These are phyloP conservation scores for Myxozyma mucilagina DNA, from an alignment of 805 yeast species.

Conservation along the genomic window DNA sequence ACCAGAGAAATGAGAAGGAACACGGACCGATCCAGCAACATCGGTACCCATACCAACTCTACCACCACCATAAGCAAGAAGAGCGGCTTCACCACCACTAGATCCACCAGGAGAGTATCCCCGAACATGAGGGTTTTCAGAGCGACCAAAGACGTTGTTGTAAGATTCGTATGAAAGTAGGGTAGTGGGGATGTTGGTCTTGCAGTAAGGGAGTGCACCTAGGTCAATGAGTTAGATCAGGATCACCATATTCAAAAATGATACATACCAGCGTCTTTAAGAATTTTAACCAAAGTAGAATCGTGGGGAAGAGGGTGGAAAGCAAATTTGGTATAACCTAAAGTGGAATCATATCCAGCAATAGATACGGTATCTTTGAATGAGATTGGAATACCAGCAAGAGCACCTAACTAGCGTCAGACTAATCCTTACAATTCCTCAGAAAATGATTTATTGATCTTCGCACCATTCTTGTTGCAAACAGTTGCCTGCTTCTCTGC, in stretches of 20 bases:
- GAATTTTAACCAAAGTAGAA: constrained; percentile 45
- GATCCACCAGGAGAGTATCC: constrained; percentile 54
- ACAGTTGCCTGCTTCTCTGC: constrained; percentile 63
- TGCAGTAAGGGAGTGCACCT: constrained; percentile 52
- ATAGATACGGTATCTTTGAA: constrained; percentile 58
- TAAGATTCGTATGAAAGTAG: constrained; percentile 45
- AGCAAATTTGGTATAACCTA: constrained; percentile 49
- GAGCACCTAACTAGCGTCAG: constrained; percentile 45
- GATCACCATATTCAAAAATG: no score
- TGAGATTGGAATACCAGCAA: constrained; percentile 66
- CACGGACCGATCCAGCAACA: constrained; percentile 58
- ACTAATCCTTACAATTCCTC: not conserved
- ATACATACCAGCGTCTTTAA: constrained; percentile 44
- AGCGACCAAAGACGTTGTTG: constrained; percentile 49
- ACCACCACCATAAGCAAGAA: constrained; percentile 48
- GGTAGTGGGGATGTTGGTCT: constrained; percentile 59
- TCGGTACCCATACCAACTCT: constrained; percentile 58
- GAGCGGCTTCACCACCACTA: constrained; percentile 58
- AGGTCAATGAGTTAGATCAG: not conserved
- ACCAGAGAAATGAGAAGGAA: constrained; percentile 57
- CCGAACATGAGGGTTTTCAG: constrained; percentile 49
- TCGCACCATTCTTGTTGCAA: constrained; percentile 47
- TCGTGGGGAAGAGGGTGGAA: constrained; percentile 47
- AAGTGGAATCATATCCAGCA: constrained; percentile 54
- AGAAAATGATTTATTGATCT: not conserved